Base-by-base conservation (phyloP, 345 rosid genomes). In the Eucalyptus polybractea region DNA sequence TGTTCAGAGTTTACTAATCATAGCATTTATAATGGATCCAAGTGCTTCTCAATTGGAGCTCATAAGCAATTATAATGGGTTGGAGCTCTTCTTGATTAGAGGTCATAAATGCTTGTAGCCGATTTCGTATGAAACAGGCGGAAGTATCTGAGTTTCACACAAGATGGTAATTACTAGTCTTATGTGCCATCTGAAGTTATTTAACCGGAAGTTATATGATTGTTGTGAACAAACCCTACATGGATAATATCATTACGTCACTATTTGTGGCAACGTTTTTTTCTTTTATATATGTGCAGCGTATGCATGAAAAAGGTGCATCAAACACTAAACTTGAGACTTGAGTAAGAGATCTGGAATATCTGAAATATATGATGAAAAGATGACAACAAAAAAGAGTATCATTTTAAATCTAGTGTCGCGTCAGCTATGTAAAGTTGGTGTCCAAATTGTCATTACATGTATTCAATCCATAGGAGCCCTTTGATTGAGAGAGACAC, bases 181-280 rank as follows among this genome's bases (percentile, higher is more conserved):
- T 42, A 42, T 42, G 7, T 42, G 44, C 40, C 40, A 40, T 40
- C 5, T 40, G n/a, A 50, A 50, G 51, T 50, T 13, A 50, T 0
- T 50, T 50, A 50, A 5, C 1, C 13, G 0, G 16, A 50, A 50
- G 40, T 40, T 40, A 40, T 40, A 40, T 5, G 40, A 13, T 50
- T 14, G 51, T 50, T 0, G 3, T 14, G 51, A 50, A 0, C 51
- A 0, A 50, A 14, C 0, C 51, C 0, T 50, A 0, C 51, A 50
- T 7, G 14, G 3, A 50, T 50, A 50, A 50, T 2, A 14, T 50
- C 1, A 5, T 50, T 2, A 5, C 7, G 0, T 14, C 51, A 50
- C 17, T 14, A 50, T 50, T 50, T 50, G 53, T 50, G 51, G 17
- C 6, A 50, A 5, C 6, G 1, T 50, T 50, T 49, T 40, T 40